Conservation (phyloP, 352 stramenopile genomes). For the Globisporangium ultimum region DNA sequence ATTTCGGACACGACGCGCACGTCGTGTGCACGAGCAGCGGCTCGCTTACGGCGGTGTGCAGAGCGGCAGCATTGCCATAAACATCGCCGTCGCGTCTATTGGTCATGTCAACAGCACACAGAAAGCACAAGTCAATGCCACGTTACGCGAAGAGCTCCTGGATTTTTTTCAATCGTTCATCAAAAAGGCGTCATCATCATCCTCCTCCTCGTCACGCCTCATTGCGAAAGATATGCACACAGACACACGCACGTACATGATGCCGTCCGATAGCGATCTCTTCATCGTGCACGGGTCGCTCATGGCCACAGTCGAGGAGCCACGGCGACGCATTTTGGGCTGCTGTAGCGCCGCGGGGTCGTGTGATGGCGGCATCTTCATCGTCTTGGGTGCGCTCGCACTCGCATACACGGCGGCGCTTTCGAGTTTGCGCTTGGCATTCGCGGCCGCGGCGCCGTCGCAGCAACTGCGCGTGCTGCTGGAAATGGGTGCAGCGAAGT, state of each 20-base stretch:
- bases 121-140: too few species aligned
- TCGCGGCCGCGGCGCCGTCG: conserved; percentile 29
- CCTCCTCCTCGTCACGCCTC: neutral
- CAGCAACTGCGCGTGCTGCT: conserved; percentile 14
- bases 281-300: conserved; percentile 32
- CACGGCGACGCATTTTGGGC: conserved; percentile 47
- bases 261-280: conserved; percentile 65
- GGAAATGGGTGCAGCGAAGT: neutral
- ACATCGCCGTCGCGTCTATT: conserved; percentile 8
- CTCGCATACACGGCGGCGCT: conserved; percentile 8
- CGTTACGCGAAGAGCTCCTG: too few species aligned
- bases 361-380: conserved; percentile 12
- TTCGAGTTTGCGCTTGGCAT: conserved; percentile 74
- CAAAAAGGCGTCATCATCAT: too few species aligned
- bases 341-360: conserved; percentile 19
- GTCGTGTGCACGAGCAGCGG: conserved; percentile 1
- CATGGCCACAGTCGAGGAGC: conserved; percentile 20
- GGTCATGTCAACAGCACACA: too few species aligned
- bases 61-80: neutral
- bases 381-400: conserved; percentile 7
- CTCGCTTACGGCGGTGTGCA: neutral
- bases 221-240: conserved; percentile 9
- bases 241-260: conserved; percentile 44
- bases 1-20: conserved; percentile 24
- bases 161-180: too few species aligned